Evolutionary conservation across 305 asterid species (phyloP).

Genomic region (Caryopteris hybrid): DNA sequence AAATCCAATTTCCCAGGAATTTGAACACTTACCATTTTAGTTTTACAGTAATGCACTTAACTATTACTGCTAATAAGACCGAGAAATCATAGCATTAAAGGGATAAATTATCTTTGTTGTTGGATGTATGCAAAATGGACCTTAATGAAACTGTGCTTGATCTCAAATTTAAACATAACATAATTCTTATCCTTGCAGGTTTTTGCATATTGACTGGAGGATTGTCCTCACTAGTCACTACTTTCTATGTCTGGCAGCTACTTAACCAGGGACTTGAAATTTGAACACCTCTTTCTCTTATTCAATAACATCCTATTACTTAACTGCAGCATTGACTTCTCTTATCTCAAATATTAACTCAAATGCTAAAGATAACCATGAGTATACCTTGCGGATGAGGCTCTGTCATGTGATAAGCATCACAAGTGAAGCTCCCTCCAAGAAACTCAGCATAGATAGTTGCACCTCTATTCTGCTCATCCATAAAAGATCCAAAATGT

Average conservation of each 20-base stretch:
- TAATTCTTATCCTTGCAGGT: background rate
- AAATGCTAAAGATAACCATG: background rate
- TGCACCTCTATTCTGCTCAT: constrained; percentile 75
- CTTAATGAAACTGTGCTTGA: background rate
- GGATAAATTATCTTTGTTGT: background rate
- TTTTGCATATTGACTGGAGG: background rate
- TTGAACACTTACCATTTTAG: background rate
- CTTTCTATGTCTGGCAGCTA: background rate
- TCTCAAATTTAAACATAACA: background rate
- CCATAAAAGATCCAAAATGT: constrained; percentile 12
- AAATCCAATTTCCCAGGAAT: background rate
- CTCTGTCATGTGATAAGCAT: constrained; percentile 90
- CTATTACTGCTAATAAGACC: background rate
- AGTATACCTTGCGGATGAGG: constrained; percentile 81
- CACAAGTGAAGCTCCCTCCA: constrained; percentile 92
- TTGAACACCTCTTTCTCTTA: background rate
- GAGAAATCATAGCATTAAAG: background rate
- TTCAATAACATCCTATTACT: background rate
- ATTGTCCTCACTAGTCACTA: background rate
- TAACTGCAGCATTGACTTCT: constrained; percentile 1
- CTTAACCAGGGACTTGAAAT: background rate
- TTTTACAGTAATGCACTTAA: background rate
- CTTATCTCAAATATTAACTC: constrained; percentile 3
- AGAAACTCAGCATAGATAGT: constrained; percentile 82
- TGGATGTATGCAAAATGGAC: background rate